Conservation (phyloP, 148 eudicot species). For the Chenopodium album region DNA sequence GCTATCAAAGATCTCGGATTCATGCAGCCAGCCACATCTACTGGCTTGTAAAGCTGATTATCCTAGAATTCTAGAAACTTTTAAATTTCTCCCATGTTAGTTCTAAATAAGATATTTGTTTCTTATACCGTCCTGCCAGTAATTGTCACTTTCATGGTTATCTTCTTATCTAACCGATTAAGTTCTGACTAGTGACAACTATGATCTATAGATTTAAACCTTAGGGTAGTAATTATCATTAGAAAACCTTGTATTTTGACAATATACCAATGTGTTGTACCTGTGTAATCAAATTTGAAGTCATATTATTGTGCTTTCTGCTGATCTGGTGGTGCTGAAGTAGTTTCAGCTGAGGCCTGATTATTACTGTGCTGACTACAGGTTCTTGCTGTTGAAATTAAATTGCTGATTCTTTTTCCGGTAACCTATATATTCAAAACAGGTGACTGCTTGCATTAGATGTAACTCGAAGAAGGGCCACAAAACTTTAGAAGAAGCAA, state of each 20-base stretch:
- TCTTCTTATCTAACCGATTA: too few relatives aligned
- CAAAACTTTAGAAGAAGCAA: conserved; percentile 80
- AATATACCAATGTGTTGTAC: background rate
- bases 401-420: background rate
- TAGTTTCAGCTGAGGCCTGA: background rate
- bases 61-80: background rate
- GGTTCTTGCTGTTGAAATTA: background rate
- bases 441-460: conserved; percentile 91
- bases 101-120: background rate
- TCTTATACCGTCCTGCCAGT: background rate
- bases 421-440: background rate
- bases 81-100: background rate
- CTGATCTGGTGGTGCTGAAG: background rate
- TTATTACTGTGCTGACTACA: background rate
- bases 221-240: background rate
- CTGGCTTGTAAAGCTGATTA: background rate
- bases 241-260: background rate
- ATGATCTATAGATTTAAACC: background rate
- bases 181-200: background rate
- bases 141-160: background rate
- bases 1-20: background rate
- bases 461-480: conserved; percentile 95
- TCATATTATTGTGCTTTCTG: background rate
- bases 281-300: background rate
- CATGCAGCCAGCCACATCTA: background rate